Base-by-base conservation (phyloP, 495 filamentous ascomycete genomes). In the Lineolata rhizophorae region DNA sequence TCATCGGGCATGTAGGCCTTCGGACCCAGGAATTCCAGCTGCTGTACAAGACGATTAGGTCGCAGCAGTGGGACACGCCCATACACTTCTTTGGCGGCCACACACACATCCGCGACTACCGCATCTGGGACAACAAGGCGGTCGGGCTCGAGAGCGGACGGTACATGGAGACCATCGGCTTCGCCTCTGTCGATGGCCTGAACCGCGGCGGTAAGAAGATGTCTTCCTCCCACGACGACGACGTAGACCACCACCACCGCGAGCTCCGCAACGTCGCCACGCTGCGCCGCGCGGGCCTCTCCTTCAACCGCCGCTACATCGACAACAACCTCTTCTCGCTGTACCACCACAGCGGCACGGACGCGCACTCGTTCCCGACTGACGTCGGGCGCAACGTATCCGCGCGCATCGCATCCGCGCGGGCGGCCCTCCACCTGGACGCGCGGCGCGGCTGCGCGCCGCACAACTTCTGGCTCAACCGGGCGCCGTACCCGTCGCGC, bases 131-230 rank as follows among this genome's bases (percentile, higher is more conserved):
- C 47, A 56, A 60, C 27, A 76, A 74, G 39, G 75, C 84, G 1
- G 75, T 72, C 36, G 87, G 70, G 1, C 53, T 97, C 10, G 82
- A 83, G 20, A 83, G 76, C 44, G 87, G 87, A n/a, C 65, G 85
- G 2, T 97, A 93, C 51, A 82, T 93, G 65, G 87, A 97, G 54
- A 95, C 90, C n/a, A 71, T 94, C 30, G 87, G 87, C 3, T 97
- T 83, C 58, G 65, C 90, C 67, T 90, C 83, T 6, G 74, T 95
- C 32, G 61, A 70, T 26, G 83, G 79, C 4, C 55, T 84, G 18
- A 48, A 55, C 15, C 57, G 55, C 1, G 45, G 46, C 11, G 51
- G 49, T 5, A 47, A 30, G 37, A 47, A 14, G 47, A 49, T 9
- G 49, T 39, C 45, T 45, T 48, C 21, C 43, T 49, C 27, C 14